Evolutionary conservation across 345 rosid species (phyloP).

Genomic region (Erysimum cheiranthoides): DNA sequence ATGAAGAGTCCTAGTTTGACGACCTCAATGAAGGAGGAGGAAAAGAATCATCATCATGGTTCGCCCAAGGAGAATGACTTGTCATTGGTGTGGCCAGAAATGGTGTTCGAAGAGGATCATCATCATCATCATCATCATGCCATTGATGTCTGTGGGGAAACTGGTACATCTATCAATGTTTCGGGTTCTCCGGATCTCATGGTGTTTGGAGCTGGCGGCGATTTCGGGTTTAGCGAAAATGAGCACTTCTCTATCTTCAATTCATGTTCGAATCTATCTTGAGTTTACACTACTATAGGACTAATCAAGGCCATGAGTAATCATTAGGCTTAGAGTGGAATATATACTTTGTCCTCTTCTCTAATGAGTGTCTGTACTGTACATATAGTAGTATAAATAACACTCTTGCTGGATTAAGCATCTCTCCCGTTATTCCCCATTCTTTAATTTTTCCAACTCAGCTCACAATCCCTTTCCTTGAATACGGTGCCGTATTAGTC

Average conservation of each 20-base stretch:
- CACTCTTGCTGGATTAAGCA: conserved; percentile 3
- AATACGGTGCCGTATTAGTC: neutral
- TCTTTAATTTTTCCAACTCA: neutral
- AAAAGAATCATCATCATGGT: conserved; percentile 31
- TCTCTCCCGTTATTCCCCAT: neutral
- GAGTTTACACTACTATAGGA: conserved; percentile 25
- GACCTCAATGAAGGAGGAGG: conserved; percentile 37
- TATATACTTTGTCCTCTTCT: conserved; percentile 17
- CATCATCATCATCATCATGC: conserved; percentile 33
- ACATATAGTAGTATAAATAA: conserved; percentile 10
- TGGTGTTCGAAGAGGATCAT: conserved; percentile 30
- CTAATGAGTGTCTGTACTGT: conserved; percentile 4
- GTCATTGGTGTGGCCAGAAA: conserved; percentile 39
- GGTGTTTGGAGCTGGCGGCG: conserved; percentile 27
- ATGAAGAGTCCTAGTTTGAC: conserved; percentile 36
- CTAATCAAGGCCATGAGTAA: conserved; percentile 19
- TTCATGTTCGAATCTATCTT: conserved; percentile 23
- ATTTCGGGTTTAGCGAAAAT: conserved; percentile 15
- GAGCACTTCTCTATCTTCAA: conserved; percentile 30
- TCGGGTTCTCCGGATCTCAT: conserved; percentile 13
- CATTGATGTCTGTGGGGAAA: conserved; percentile 17
- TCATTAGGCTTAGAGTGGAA: conserved; percentile 22
- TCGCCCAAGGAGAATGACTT: conserved; percentile 34
- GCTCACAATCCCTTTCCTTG: neutral
- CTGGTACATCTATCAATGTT: conserved; percentile 29